Evolutionary conservation across 257 asterid species (phyloP), one percentile per base, ranked within the genome.

Genomic region (Mentha longifolia): DNA sequence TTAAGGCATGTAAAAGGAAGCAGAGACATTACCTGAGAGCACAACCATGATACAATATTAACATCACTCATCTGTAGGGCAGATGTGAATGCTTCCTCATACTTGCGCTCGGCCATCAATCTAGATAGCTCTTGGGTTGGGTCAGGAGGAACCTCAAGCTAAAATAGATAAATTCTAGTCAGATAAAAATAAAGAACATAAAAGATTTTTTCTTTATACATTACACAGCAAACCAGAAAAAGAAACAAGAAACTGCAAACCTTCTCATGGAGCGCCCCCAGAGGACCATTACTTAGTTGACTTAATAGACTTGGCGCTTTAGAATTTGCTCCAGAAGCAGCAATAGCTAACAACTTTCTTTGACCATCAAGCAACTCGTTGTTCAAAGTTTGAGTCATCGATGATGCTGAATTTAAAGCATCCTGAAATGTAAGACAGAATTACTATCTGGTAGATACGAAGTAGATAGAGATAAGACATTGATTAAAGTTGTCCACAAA

Each of bases 41-140:
- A 93, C 68, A 93, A 56, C 98, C 98, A 93, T 10, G 97, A 93
- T 13, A 93, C 97, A 7, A 91, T 89, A 39, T 74, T 78, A 52
- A 93, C 95, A 66, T 93, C 98, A 75, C 94, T 91, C 79, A 89
- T 89, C 74, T 92, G 99, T 75, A 94, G 74, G 51, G 99, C 98
- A 67, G 82, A 45, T 54, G 92, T 92, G 82, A 92, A 95, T 52
- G 99, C 98, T 78, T 92, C 99, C 73, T 85, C 99, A 43, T 84
- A 92, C 78, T 95, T 95, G 41, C 80, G 92, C 84, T 95, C 99
- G 42, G 87, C 80, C 67, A 86, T 60, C 76, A 92, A 59, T 79
- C 97, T 89, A n/a, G 97, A 82, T 28, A 95, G 84, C 79, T 95
- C 99, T 81, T 87, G 89, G 28, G 97, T 95, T 19, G 99, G 99